These are phyloP conservation scores for Usnea hakonensis DNA, from an alignment of 495 filamentous ascomycete species.

Conservation along the genomic window DNA sequence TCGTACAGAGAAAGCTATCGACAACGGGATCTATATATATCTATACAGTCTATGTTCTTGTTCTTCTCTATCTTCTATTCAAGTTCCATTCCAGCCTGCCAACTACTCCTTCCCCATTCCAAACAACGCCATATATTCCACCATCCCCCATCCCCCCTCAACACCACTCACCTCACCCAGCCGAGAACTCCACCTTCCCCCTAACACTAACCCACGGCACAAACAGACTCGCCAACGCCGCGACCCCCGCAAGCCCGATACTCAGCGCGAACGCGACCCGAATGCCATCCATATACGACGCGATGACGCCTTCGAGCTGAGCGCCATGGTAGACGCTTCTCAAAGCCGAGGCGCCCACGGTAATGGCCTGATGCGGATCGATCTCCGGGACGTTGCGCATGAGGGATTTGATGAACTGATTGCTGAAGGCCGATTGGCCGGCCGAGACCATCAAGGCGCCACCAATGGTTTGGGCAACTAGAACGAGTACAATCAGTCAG, in stretches of 20 bases:
- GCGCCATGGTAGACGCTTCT: conserved; percentile 34
- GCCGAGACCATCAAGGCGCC: conserved; percentile 38
- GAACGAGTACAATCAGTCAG: conserved; percentile 28
- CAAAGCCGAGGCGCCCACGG: conserved; percentile 43
- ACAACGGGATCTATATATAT: too few species aligned
- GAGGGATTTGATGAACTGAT: conserved; percentile 31
- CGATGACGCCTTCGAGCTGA: conserved; percentile 40
- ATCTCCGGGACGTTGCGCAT: conserved; percentile 33
- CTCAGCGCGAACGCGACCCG: conserved; percentile 30
- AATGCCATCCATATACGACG: conserved; percentile 50
- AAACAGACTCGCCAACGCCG: not conserved
- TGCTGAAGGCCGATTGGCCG: conserved; percentile 40
- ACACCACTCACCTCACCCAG: not conserved
- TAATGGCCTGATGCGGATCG: conserved; percentile 32
- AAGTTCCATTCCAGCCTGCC: too few species aligned
- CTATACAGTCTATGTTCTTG: too few species aligned
- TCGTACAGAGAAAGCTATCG: too few species aligned
- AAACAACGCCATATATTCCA: too few species aligned
- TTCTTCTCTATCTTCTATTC: too few species aligned
- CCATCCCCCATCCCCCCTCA: not conserved
- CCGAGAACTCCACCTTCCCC: not conserved
- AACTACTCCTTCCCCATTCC: too few species aligned
- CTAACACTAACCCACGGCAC: not conserved
- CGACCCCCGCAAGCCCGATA: conserved; percentile 15
- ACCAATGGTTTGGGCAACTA: conserved; percentile 36